These are phyloP conservation scores for Claviceps paspali DNA, from an alignment of 2,329 filamentous ascomycete species.

Conservation along the genomic window DNA sequence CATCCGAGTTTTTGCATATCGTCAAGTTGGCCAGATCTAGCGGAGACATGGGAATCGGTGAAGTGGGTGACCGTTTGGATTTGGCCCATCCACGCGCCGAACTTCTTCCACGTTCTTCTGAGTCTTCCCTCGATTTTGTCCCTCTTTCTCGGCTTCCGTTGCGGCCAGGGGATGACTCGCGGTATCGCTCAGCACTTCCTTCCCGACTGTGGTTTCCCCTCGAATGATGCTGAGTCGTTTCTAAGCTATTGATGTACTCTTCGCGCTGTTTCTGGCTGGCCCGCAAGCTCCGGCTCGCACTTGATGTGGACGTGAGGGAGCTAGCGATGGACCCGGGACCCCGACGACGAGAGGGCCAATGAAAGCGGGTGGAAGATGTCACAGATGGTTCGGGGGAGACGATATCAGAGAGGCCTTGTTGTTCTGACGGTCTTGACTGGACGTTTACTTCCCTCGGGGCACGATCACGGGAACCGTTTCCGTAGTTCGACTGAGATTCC, in stretches of 20 bases:
- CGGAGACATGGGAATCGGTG: slow-evolving; percentile 86
- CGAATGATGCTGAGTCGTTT: slow-evolving; percentile 54
- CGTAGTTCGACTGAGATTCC: slow-evolving; percentile 39
- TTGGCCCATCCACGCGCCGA: slow-evolving; percentile 51
- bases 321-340: slow-evolving; percentile 41
- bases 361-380: slow-evolving; percentile 35
- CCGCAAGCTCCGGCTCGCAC: slow-evolving; percentile 33
- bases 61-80: slow-evolving; percentile 78
- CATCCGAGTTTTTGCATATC: slow-evolving; percentile 23
- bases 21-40: slow-evolving; percentile 59
- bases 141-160: slow-evolving; percentile 34
- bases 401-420: slow-evolving; percentile 33
- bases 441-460: slow-evolving; percentile 59
- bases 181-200: slow-evolving; percentile 30
- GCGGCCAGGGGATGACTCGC: slow-evolving; percentile 28
- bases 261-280: slow-evolving; percentile 49
- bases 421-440: slow-evolving; percentile 44
- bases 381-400: slow-evolving; percentile 42
- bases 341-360: slow-evolving; percentile 38
- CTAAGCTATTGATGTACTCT: slow-evolving; percentile 75
- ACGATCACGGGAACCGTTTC: slow-evolving; percentile 60
- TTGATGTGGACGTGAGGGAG: slow-evolving; percentile 41
- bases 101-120: slow-evolving; percentile 55
- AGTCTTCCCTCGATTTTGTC: slow-evolving; percentile 42
- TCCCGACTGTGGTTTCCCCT: slow-evolving; percentile 40